These are phyloP conservation scores for Chrysoporthe cubensis DNA, from an alignment of 2,329 filamentous ascomycete species.

Conservation along the genomic window DNA sequence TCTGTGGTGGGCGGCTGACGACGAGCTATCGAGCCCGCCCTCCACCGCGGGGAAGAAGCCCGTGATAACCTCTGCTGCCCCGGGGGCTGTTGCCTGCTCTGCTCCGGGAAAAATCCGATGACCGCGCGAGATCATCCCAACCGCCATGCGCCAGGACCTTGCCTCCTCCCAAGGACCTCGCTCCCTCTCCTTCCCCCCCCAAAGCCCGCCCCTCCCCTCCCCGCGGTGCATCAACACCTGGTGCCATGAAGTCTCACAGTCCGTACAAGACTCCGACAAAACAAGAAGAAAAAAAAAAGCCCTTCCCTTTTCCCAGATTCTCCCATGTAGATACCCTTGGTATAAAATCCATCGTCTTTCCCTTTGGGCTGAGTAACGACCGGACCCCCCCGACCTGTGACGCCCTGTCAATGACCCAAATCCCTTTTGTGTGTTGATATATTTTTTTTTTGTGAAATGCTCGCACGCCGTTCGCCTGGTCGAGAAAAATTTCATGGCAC, in stretches of 20 bases:
- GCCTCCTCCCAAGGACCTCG: background rate
- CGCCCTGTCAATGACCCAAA: slow-evolving; percentile 25
- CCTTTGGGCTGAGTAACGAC: slow-evolving; percentile 20
- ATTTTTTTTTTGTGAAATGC: slow-evolving; percentile 11
- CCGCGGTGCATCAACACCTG: background rate
- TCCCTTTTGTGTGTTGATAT: background rate
- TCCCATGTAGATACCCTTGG: slow-evolving; percentile 20
- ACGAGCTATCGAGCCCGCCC: background rate
- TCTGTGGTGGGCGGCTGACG: background rate
- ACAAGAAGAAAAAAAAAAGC: slow-evolving; percentile 23
- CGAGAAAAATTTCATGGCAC: slow-evolving; percentile 22
- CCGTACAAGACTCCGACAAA: slow-evolving; percentile 22
- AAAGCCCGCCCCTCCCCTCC: background rate
- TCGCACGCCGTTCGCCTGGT: slow-evolving; percentile 29
- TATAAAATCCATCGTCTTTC: slow-evolving; percentile 19
- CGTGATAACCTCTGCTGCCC: background rate
- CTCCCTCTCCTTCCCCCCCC: background rate
- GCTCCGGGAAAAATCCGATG: background rate
- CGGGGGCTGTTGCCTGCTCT: background rate
- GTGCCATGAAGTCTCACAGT: background rate
- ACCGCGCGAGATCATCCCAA: background rate
- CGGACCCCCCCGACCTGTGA: slow-evolving; percentile 22
- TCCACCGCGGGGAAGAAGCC: background rate
- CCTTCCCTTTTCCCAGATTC: slow-evolving; percentile 24
- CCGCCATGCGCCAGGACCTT: background rate